Evolutionary conservation across 192 early-diverging fungal genomes (phyloP), one percentile per base, ranked within the genome.

Genomic region (Linnemannia schmuckeri): DNA sequence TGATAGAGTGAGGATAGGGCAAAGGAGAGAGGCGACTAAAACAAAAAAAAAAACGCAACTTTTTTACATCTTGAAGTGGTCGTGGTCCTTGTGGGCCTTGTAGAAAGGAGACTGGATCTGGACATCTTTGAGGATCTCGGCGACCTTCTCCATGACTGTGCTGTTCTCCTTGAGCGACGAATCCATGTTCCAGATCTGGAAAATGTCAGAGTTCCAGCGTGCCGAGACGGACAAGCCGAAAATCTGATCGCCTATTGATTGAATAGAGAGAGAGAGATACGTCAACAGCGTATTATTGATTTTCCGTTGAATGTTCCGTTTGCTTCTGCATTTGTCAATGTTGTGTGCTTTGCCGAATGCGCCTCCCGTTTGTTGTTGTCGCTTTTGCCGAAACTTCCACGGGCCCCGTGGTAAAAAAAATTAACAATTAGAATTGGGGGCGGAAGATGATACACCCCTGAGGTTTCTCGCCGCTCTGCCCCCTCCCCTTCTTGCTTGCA

Each of bases 161-260:
- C 80, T 61, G 61, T 84, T 79, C 41, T 90, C 84, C 72, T 79
- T 77, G 57, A 77, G 70, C 6, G 73, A 69, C 24, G 82, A 80
- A 75, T 90, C 88, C 81, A 88, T 87, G 78, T 91, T 88, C 90
- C 90, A 91, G 79, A 91, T 89, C 72, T 85, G 81, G 77, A 91
- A 91, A 68, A 90, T 89, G 47, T 91, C 90, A 3, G 86, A 82
- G 71, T 88, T 90, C 87, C 84, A 91, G 70, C 90, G 90, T 41
- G 88, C 82, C 6, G 89, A 90, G 22, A 90, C 85, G 2, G 90
- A 82, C 75, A 91, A 66, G 15, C 90, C 90, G 52, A 88, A 90
- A 49, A 91, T 91, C 66, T 90, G 89, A 70, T 91, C 90, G 63
- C 79, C 87, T 88, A 70, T 44, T 61, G 20, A 9, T 35, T 78